These are phyloP conservation scores for Kwoniella dejecticola DNA, from an alignment of 768 basidiomycete genomes.

Conservation along the genomic window DNA sequence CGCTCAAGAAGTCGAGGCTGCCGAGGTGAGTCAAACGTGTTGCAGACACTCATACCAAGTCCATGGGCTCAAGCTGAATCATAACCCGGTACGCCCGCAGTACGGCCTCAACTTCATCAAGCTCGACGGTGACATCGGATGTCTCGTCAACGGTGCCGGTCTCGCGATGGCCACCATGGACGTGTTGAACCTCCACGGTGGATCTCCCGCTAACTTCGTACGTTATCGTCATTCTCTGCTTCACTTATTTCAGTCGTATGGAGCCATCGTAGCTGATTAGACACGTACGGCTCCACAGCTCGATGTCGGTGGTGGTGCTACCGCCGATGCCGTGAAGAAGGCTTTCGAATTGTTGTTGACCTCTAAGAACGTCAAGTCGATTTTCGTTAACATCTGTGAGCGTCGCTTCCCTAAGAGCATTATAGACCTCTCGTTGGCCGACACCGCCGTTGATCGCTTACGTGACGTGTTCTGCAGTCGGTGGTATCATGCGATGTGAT, in stretches of 20 bases:
- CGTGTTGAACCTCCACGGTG: constrained; percentile 92
- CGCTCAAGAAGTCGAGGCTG: constrained; percentile 95
- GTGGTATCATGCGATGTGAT: constrained; percentile 96
- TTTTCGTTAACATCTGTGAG: constrained; percentile 81
- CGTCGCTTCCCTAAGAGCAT: too few species aligned
- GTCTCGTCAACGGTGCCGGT: constrained; percentile 97
- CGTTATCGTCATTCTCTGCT: too few species aligned
- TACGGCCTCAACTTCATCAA: constrained; percentile 98
- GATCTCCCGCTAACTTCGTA: constrained; percentile 89
- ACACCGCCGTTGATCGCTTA: neutral
- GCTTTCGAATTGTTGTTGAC: constrained; percentile 92
- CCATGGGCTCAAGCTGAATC: neutral
- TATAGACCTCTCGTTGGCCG: too few species aligned
- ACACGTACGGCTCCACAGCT: constrained; percentile 56
- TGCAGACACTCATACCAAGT: too few species aligned
- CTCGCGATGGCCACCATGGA: constrained; percentile 99
- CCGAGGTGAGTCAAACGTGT: constrained; percentile 62
- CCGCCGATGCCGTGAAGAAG: constrained; percentile 99
- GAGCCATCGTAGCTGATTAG: neutral
- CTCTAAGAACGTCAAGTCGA: constrained; percentile 92
- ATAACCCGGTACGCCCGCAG: constrained; percentile 13
- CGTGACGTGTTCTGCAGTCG: constrained; percentile 55
- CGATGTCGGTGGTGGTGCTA: constrained; percentile 95
- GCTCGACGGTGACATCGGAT: constrained; percentile 94
- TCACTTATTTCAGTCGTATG: neutral